Evolutionary conservation across 1,284 basidiomycete genomes (phyloP).

Genomic region (Vanrija sp.): DNA sequence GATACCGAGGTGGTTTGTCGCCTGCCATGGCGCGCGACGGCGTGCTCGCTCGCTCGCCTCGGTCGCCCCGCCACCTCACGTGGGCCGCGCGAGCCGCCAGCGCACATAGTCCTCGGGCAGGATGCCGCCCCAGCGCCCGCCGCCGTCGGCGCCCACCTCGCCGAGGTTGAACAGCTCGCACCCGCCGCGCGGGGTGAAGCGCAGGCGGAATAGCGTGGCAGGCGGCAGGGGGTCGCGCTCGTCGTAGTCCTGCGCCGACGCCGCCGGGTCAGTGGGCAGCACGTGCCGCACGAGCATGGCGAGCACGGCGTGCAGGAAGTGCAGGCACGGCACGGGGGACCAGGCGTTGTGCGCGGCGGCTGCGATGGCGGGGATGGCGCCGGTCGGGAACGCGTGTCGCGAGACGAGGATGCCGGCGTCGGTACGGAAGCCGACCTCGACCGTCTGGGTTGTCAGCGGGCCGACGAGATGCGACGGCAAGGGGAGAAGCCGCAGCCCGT

Average conservation of each 20-base stretch:
- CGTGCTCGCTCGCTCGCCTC: no score
- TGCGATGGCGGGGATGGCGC: slow-evolving; percentile 56
- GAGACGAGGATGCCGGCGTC: slow-evolving; percentile 63
- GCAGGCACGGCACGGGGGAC: slow-evolving; percentile 31
- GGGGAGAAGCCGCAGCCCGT: neutral
- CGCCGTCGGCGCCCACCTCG: slow-evolving; percentile 6
- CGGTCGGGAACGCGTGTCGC: slow-evolving; percentile 65
- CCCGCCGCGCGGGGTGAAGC: slow-evolving; percentile 38
- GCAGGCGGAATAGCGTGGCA: slow-evolving; percentile 37
- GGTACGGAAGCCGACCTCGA: slow-evolving; percentile 89
- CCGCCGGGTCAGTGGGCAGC: slow-evolving; percentile 36
- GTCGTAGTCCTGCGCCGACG: neutral
- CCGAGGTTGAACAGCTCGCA: slow-evolving; percentile 34
- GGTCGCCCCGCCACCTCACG: no score
- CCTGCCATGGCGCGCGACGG: no score
- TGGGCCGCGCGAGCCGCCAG: slow-evolving; percentile 16
- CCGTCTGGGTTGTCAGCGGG: slow-evolving; percentile 56
- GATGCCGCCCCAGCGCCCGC: slow-evolving; percentile 42
- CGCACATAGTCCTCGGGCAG: slow-evolving; percentile 37
- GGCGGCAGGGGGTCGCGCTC: slow-evolving; percentile 22
- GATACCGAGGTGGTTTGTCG: no score
- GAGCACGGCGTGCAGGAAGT: slow-evolving; percentile 38
- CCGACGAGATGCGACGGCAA: neutral
- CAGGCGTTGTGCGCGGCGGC: slow-evolving; percentile 18
- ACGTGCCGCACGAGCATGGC: slow-evolving; percentile 28